Percentiles rank a stretch among this genome's conserved stretches.
phyloP scores from a whole-genome alignment of 768 basidiomycete genomes.

The Tricholoma sp. region DNA sequence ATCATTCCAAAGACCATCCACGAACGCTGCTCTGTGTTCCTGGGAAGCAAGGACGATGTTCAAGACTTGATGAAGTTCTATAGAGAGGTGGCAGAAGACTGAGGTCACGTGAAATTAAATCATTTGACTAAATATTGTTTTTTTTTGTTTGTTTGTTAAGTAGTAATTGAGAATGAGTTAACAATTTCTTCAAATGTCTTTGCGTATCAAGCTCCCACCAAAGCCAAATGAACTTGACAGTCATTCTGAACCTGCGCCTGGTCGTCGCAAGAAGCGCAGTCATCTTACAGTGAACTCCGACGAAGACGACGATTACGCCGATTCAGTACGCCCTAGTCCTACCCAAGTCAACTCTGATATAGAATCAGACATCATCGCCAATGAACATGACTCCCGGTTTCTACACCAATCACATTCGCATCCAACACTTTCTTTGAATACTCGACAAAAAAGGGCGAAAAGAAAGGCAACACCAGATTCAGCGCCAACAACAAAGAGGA shows the following conservation, averaged over 20 bases:
- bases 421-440: slow-evolving; percentile 3
- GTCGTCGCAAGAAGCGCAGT: slow-evolving; percentile 19
- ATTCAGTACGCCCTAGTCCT: slow-evolving; percentile 3
- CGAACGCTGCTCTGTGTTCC: slow-evolving; percentile 87
- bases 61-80: slow-evolving; percentile 87
- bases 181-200: no score
- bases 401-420: slow-evolving; percentile 1
- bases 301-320: slow-evolving; percentile 19
- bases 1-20: slow-evolving; percentile 83
- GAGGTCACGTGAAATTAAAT: background rate
- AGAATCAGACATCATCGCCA: slow-evolving; percentile 1
- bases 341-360: slow-evolving; percentile 6
- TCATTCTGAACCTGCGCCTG: slow-evolving; percentile 10
- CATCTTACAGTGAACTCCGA: slow-evolving; percentile 23
- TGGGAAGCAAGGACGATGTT: slow-evolving; percentile 93
- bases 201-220: slow-evolving; percentile 18
- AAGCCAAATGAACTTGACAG: background rate
- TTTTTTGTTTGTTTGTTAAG: background rate
- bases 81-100: slow-evolving; percentile 35
- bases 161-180: no score
- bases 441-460: slow-evolving; percentile 5
- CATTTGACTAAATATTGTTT: background rate
- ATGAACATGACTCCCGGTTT: slow-evolving; percentile 5
- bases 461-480: slow-evolving; percentile 4
- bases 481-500: slow-evolving; percentile 13